These are phyloP conservation scores for Lepidium sativum DNA, from an alignment of 345 rosid species.

Conservation along the genomic window DNA sequence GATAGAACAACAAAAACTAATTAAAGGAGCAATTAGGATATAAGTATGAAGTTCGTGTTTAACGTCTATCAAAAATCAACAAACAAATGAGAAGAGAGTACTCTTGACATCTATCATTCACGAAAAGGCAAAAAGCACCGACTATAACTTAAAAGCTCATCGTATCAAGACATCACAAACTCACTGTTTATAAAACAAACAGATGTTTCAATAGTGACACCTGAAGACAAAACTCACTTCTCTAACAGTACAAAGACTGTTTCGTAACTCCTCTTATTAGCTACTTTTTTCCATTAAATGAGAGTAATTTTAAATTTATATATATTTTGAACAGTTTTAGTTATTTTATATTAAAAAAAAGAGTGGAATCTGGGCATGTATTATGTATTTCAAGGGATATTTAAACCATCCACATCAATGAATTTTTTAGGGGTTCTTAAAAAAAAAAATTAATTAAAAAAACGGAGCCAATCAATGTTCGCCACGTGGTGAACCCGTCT, in stretches of 20 bases:
- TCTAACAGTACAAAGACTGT: neutral
- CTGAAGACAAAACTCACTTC: neutral
- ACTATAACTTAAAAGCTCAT: slow-evolving; percentile 19
- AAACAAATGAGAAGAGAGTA: slow-evolving; percentile 2
- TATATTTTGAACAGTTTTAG: neutral
- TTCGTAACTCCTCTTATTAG: slow-evolving; percentile 9
- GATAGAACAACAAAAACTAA: too few species aligned
- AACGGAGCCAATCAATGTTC: too few species aligned
- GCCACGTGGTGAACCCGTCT: too few species aligned
- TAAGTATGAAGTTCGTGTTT: slow-evolving; percentile 1
- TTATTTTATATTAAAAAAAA: too few species aligned
- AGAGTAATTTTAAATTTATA: neutral
- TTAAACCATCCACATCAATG: too few species aligned
- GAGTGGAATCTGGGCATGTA: too few species aligned
- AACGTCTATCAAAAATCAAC: slow-evolving; percentile 1
- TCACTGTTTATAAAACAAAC: neutral
- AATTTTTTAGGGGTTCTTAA: too few species aligned
- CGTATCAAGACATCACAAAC: slow-evolving; percentile 9
- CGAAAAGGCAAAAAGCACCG: slow-evolving; percentile 25
- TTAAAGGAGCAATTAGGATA: too few species aligned
- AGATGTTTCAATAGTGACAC: neutral
- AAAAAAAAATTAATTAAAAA: too few species aligned
- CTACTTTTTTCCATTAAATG: neutral
- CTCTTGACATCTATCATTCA: slow-evolving; percentile 7
- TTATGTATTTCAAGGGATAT: too few species aligned